Evolutionary conservation across 306 rosid species (phyloP), one percentile per base, ranked within the genome.

Genomic region (Trichosanthes cucumerina): DNA sequence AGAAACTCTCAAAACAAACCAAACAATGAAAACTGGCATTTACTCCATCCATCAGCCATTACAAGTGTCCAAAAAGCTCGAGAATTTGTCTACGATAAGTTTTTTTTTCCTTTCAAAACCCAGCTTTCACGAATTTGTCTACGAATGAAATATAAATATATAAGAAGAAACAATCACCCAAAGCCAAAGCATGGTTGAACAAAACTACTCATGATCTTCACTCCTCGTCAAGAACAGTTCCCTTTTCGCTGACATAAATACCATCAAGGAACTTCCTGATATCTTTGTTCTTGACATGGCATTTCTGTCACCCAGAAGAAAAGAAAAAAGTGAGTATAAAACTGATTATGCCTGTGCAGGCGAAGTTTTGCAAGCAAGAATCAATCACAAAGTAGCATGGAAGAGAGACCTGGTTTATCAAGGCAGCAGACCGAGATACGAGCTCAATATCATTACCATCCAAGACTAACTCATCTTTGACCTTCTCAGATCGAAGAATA

Each of bases 391-490:
- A 5, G 33, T 39, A 8, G 75, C 10, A 1, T 10, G 75, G 19
- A 52, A 12, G n/a, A 44, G 23, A 1, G 28, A 89, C 97, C 97
- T 92, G 97, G 58, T 92, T 92, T 38, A 92, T 92, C 56, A 92
- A 82, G 39, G 97, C 97, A 71, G 85, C 79, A 0, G 97, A 90
- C 33, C 97, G 69, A 44, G 97, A 90, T 75, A 92, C 97, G 43
- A 92, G 92, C 44, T 92, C 97, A 16, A 90, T 89, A 34, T 92
- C 97, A 6, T 92, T 92, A 14, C 97, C 97, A 39, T 90, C 97
- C 86, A 92, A 78, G 7, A 92, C 18, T 41, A 92, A 74, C 78
- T 92, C 97, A 79, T 92, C 97, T 83, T 92, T 92, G 6, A 92
- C 97, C 84, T 92, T 92, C 12, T 92, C 97, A 43, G 97, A 92